Evolutionary conservation across 164 flowering plant species (phyloP).

Genomic region (Stephania japonica): DNA sequence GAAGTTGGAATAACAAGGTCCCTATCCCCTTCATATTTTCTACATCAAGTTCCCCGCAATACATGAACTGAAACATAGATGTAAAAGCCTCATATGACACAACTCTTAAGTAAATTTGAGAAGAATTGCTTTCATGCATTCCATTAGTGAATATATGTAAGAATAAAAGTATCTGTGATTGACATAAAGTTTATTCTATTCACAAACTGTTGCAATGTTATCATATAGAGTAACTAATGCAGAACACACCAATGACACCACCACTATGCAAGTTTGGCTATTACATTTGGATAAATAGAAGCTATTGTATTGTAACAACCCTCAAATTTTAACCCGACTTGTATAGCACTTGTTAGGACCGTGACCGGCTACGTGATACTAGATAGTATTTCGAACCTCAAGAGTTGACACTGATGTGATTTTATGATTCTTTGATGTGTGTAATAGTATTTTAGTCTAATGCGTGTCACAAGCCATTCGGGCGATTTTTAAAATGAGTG

Average conservation of each 20-base stretch:
- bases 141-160: constrained; percentile 97
- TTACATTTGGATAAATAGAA: not conserved
- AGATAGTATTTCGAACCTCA: too few relatives aligned
- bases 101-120: constrained; percentile 53
- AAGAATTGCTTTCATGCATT: constrained; percentile 76
- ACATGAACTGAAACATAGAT: constrained; percentile 79
- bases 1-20: constrained; percentile 57
- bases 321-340: too few relatives aligned
- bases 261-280: not conserved
- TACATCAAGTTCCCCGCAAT: constrained; percentile 51
- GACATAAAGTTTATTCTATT: not conserved
- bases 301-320: not conserved
- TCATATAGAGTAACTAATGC: not conserved
- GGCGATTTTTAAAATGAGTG: too few relatives aligned
- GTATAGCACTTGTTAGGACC: too few relatives aligned
- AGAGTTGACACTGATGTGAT: too few relatives aligned
- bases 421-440: too few relatives aligned
- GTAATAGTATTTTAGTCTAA: too few relatives aligned
- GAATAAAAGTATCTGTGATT: constrained; percentile 8
- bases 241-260: not conserved
- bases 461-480: too few relatives aligned
- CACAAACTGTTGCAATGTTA: not conserved
- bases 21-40: constrained; percentile 32
- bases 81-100: constrained; percentile 57
- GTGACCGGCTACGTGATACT: too few relatives aligned